Conservation (phyloP, 1,284 basidiomycete genomes). For the Moniliella sp. region DNA sequence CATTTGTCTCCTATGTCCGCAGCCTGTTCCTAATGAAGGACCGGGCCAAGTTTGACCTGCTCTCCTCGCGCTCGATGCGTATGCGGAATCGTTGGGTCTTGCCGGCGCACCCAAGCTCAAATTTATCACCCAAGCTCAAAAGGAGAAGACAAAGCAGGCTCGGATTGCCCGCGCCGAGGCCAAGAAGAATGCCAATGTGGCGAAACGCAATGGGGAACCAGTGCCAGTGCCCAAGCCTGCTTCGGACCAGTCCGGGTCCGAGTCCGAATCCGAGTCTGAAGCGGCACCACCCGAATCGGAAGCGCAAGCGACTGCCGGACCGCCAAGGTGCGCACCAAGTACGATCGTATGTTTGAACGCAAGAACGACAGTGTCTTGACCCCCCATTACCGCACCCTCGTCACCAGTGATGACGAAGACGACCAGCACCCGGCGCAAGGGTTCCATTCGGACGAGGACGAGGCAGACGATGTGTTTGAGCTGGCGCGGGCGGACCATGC, state of each 20-base stretch:
- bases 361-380: conserved; percentile 86
- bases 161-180: conserved; percentile 22
- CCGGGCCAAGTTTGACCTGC: conserved; percentile 49
- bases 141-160: conserved; percentile 39
- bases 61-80: conserved; percentile 59
- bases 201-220: conserved; percentile 2
- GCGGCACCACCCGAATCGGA: background rate
- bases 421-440: conserved; percentile 3
- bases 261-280: background rate
- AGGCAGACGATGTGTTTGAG: conserved; percentile 62
- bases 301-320: background rate
- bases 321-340: conserved; percentile 49
- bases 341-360: conserved; percentile 91
- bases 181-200: conserved; percentile 17
- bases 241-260: conserved; percentile 5
- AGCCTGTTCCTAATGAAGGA: conserved; percentile 83
- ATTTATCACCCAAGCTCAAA: conserved; percentile 53
- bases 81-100: conserved; percentile 69
- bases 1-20: conserved; percentile 85
- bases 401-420: conserved; percentile 45
- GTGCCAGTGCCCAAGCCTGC: conserved; percentile 33
- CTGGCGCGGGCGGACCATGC: conserved; percentile 74
- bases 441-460: conserved; percentile 5
- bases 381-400: conserved; percentile 67
- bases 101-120: conserved; percentile 91